Conservation (phyloP, 495 filamentous ascomycete genomes). For the Penicillium lividum region DNA sequence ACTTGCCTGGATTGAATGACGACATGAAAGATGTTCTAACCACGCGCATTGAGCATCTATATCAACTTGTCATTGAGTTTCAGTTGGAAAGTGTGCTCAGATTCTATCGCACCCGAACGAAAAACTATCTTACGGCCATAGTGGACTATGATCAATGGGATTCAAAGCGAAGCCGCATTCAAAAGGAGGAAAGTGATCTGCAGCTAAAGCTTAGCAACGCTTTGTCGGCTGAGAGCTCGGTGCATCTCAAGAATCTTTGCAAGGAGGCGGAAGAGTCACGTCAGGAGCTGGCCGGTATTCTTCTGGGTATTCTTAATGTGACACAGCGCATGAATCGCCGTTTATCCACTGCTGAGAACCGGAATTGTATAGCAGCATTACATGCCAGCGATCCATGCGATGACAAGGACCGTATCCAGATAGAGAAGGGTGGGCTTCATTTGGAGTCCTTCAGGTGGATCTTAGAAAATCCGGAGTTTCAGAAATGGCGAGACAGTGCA, state of each 20-base stretch:
- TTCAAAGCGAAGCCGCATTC: background rate
- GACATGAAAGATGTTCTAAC: slow-evolving; percentile 1
- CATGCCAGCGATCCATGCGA: slow-evolving; percentile 36
- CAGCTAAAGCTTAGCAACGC: background rate
- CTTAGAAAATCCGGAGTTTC: background rate
- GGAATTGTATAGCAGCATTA: slow-evolving; percentile 1
- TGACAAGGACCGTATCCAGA: slow-evolving; percentile 34
- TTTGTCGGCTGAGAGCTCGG: background rate
- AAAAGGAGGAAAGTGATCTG: background rate
- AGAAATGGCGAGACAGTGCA: background rate
- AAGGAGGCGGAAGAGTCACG: background rate
- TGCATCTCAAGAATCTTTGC: slow-evolving; percentile 1
- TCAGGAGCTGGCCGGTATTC: background rate
- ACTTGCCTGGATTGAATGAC: background rate
- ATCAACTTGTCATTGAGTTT: slow-evolving; percentile 13
- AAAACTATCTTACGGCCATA: slow-evolving; percentile 7
- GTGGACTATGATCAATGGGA: slow-evolving; percentile 11
- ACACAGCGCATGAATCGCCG: background rate
- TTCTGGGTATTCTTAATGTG: background rate
- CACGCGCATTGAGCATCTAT: slow-evolving; percentile 5
- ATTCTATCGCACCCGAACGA: slow-evolving; percentile 10
- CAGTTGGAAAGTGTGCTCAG: slow-evolving; percentile 16
- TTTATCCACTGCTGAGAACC: slow-evolving; percentile 8
- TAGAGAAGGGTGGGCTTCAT: slow-evolving; percentile 4
- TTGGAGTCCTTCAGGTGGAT: background rate